Base-by-base conservation (phyloP, 2,329 filamentous ascomycete species). In the Nemania sp. region DNA sequence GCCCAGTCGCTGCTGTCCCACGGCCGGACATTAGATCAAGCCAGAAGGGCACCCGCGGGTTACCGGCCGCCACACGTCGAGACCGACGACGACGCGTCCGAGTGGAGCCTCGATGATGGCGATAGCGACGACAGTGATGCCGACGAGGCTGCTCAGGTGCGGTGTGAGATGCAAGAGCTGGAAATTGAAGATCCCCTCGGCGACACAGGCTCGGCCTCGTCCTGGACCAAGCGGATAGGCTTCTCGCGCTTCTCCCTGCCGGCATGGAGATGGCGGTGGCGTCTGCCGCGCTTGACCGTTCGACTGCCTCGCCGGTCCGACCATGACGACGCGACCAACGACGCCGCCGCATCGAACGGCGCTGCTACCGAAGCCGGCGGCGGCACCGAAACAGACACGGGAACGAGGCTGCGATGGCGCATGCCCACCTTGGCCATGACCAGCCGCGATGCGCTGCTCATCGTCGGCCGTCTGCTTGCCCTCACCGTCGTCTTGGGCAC, bases 101-200 rank as follows among this genome's bases (percentile, higher is more conserved):
- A 80, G 67, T 72, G 79, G 75, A 70, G 70, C 20, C 63, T 70
- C 28, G 65, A 66, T 2, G 65, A 66, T 20, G 76, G 71, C 64
- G 74, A 70, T 63, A 64, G 65, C 22, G 76, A 71, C 64, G 74
- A 69, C 62, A 75, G 76, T 73, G 75, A 77, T 23, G 74, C 72
- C 19, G 75, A 75, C 33, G 68, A 70, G 47, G 75, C 75, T 43
- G 83, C 82, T 26, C 83, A 86, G 59, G 80, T 94, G 64, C 85
- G 90, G 59, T 82, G 88, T 61, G 90, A 94, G 73, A 87, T 97
- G 76, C 84, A 95, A 68, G 89, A 97, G 80, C 86, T 96, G 80
- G 91, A 95, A 63, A 83, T 95, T 36, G 82, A 91, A 65, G 91
- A 95, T 62, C 83, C 84, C 23, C 66, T 74, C 19, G 70, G 74